Evolutionary conservation across 371 early-diverging fungal species (phyloP), one percentile per base, ranked within the genome.

Genomic region (Syncephalastrum monosporum): DNA sequence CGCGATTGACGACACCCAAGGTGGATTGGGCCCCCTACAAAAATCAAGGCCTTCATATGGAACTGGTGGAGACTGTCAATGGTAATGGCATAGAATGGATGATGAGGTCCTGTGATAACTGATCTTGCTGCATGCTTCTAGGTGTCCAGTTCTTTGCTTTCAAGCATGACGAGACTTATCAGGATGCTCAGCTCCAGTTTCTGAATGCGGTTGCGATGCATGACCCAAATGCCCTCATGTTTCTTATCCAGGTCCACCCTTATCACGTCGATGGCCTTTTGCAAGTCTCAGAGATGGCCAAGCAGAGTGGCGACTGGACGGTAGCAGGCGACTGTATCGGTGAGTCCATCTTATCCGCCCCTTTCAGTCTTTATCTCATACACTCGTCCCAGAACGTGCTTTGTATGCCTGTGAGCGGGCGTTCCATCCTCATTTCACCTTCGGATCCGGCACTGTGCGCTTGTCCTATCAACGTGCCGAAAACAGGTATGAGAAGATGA

Each of bases 261-360:
- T 96, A 90, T 64, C 95, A 96, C 66, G 81, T 94, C 19, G 91
- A 94, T 66, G 72, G 88, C 13, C 68, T 94, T 51, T 71, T 95
- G 47, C 95, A 94, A 70, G 65, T 91, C 6, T 90, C 91, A 33
- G 93, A 95, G 60, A 82, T 94, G 19, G 82, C 84, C 33, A 91
- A 89, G 58, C 92, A 94, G 60, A 84, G 87, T 47, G 93, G 91
- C 24, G 88, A 90, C 60, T 83, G 86, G 63, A 70, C 76, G 16
- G 77, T 83, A 27, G 93, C 92, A 1, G 88, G 85, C 12, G 91
- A 90, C 63, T 82, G 88, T 55, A 86, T 92, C 56, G 83, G 85
- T 85, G 72, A 19, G 63, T 41, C 4, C 4, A 8, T 15, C 29
- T 47, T 15, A 3, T 15, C 2, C 12, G 23, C 10, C 12, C 8